Base-by-base conservation (phyloP, 192 early-diverging fungal species). In the Backusella mclennaniae region DNA sequence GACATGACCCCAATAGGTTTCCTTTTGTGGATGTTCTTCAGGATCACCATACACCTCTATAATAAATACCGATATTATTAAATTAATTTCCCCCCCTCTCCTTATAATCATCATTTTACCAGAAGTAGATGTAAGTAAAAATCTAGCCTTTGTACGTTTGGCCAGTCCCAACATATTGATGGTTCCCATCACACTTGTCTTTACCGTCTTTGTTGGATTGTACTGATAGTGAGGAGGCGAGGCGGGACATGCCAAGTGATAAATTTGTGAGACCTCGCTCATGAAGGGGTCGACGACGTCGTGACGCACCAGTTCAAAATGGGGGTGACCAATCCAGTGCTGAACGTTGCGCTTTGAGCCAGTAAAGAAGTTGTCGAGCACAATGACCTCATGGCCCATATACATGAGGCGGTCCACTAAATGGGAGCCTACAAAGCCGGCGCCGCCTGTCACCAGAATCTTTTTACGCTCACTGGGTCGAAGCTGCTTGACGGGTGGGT, bases 11-110 rank as follows among this genome's bases (percentile, higher is more conserved):
- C 94, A 95, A 74, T 95, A 95, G 8, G 90, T 89, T 79, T 95
- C 94, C 69, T 89, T 88, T 85, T 95, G 94, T 15, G 94, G 94
- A 76, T 94, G 93, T 79, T 93, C 90, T 77, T 92, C 89, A 11
- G 94, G 94, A 84, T 95, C 94, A 49, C 94, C 94, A 79, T 95
- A 95, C 2, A 95, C 89, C 84, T 95, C 94, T 92, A 80, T 73
- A 52, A 71, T 23, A 17, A 19, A 56, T 68, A 68, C 33, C 23
- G 11, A 31, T 44, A 77, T 56, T 38, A 23, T 56, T 44, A 63
- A 53, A 70, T 39, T 8, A 46, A 71, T 8, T 26, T 1, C 21
- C 52, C 21, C 21, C 7, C 4, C 2, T 26, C 23, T 9, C 8
- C 1, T 29, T 3, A 26, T 59, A 2, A 29, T 59, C 42, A 33